These are phyloP conservation scores for Aspergillus bombycis DNA, from an alignment of 2,329 filamentous ascomycete genomes.

Conservation along the genomic window DNA sequence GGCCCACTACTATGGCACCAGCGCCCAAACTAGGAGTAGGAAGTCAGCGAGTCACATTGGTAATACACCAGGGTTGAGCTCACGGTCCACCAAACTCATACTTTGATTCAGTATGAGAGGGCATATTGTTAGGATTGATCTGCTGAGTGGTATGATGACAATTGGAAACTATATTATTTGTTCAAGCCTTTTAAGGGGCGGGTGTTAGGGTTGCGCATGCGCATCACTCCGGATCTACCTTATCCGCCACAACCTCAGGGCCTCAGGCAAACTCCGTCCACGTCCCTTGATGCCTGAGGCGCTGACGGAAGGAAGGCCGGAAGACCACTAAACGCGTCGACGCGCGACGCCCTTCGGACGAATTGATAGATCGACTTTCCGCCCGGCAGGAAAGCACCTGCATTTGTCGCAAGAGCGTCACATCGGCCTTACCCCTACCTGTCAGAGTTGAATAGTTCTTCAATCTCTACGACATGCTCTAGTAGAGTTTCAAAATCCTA, in stretches of 20 bases:
- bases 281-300: conserved; percentile 7
- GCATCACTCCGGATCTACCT: not conserved
- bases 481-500: not conserved
- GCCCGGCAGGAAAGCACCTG: not conserved
- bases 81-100: conserved; percentile 49
- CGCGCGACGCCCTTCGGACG: conserved; percentile 33
- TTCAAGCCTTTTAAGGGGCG: not conserved
- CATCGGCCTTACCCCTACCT: not conserved
- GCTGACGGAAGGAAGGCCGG: not conserved
- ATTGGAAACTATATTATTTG: not conserved
- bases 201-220: not conserved
- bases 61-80: conserved; percentile 14
- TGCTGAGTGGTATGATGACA: not conserved
- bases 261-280: not conserved
- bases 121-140: not conserved
- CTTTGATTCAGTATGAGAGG: conserved; percentile 1
- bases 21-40: conserved; percentile 66
- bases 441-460: not conserved
- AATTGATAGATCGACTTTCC: conserved; percentile 18
- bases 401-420: no score
- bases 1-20: conserved; percentile 71
- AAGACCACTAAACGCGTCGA: conserved; percentile 45
- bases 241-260: not conserved
- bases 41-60: conserved; percentile 12
- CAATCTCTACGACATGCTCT: not conserved